Evolutionary conservation across 2,329 filamentous ascomycete species (phyloP), one percentile per base, ranked within the genome.

Genomic region (Exophiala mesophila): DNA sequence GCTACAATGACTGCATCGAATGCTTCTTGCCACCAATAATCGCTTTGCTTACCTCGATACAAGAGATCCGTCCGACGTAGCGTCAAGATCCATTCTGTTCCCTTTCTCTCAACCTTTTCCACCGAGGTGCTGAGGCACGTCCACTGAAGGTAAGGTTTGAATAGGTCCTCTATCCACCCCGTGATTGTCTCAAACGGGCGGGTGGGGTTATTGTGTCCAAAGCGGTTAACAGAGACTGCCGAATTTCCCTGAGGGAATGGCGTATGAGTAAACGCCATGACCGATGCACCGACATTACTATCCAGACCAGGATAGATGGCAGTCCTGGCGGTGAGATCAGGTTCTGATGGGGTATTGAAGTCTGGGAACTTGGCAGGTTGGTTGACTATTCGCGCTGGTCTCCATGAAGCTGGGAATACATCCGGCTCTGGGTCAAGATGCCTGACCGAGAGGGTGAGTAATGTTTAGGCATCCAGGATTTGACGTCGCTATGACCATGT

Each of bases 1-100:
- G 72, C 73, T 15, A 76, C 65, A 2, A 76, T 60, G 1, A 76
- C 64, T 0, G 67, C 64, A 48, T 76, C 72, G 49, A 74, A 77
- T 0, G 45, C 53, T 48, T 70, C 60, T 15, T 57, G 45, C 65
- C 61, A 65, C 63, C 42, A 45, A 34, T 39, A 45, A 20, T 45
- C 42, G 2, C 46, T 52, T 1, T 28, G 34, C 9, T 38, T 38
- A 5, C 36, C 46, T 5, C 30, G 21, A 12, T 15, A 16, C 12
- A 45, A 23, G 12, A 35, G 42, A 12, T 36, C 42, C 1, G 44
- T 43, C 21, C 53, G 47, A 2, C 61, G 54, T 9, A 64, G 48
- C 0, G 58, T 59, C 1, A 65, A 37, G 3, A 48, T 47, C 63
- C 63, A 64, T 47, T 59, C 53, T 1, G 44, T 31, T 4, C 37